Conservation (phyloP, 352 stramenopile species). For the Phytophthora melonis region DNA sequence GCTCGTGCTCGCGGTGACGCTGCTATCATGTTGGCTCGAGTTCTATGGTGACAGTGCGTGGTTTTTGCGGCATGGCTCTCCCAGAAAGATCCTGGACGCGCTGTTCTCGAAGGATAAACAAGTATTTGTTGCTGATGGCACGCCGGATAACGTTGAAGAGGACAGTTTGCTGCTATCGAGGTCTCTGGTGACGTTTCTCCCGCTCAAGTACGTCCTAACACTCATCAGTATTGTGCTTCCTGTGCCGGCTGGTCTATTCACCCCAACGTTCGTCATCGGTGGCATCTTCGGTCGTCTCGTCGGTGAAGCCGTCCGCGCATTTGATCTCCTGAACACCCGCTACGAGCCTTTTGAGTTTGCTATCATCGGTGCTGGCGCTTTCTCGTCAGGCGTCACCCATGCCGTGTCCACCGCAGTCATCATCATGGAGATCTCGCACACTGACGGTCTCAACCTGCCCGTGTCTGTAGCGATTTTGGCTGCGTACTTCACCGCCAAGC, state of each 20-base stretch:
- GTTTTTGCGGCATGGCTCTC: constrained; percentile 82
- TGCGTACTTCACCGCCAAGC: constrained; percentile 91
- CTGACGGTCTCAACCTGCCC: constrained; percentile 86
- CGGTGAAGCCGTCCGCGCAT: constrained; percentile 76
- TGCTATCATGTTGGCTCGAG: constrained; percentile 74
- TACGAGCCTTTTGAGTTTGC: constrained; percentile 94
- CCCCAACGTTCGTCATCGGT: constrained; percentile 86
- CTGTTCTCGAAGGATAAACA: constrained; percentile 77
- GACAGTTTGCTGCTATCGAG: constrained; percentile 73
- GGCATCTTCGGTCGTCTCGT: constrained; percentile 86
- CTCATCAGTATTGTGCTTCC: constrained; percentile 81
- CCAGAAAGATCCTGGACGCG: constrained; percentile 65
- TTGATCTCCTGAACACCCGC: constrained; percentile 62
- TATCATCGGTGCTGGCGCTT: constrained; percentile 92
- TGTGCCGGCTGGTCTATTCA: constrained; percentile 83
- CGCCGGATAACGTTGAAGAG: constrained; percentile 26
- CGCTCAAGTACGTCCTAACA: constrained; percentile 83
- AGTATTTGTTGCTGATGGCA: constrained; percentile 44
- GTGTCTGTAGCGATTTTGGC: constrained; percentile 90
- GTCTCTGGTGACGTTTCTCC: constrained; percentile 80
- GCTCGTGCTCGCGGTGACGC: constrained; percentile 64
- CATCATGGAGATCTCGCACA: constrained; percentile 94
- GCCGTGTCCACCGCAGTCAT: constrained; percentile 94
- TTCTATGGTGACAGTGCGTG: constrained; percentile 86
- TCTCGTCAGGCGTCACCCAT: constrained; percentile 93